Conservation (phyloP, 1,284 basidiomycete genomes). For the Cutaneotrichosporon sp. region DNA sequence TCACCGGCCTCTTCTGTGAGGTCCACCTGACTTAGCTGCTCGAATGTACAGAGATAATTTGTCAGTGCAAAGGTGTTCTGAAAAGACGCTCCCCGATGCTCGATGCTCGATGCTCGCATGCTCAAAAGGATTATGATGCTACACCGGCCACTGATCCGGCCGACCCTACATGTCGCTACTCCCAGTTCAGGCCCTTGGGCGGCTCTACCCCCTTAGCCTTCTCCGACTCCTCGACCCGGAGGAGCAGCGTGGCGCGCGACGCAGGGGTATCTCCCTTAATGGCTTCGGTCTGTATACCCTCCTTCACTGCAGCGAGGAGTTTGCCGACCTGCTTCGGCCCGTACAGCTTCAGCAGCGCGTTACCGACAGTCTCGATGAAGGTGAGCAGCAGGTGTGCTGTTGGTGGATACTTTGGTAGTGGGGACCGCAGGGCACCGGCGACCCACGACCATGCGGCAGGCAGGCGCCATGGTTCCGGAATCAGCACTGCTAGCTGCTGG, state of each 20-base stretch:
- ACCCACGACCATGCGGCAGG: conserved; percentile 63
- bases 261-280: conserved; percentile 35
- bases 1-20: no score
- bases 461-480: conserved; percentile 61
- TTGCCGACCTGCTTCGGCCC: conserved; percentile 71
- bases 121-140: no score
- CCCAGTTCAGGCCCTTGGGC: conserved; percentile 12
- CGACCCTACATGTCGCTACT: not conserved
- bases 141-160: not conserved
- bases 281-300: conserved; percentile 41
- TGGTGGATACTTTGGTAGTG: conserved; percentile 26
- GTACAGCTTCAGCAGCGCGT: conserved; percentile 59
- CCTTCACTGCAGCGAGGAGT: conserved; percentile 61
- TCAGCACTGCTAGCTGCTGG: conserved; percentile 44
- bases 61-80: no score
- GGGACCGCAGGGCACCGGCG: conserved; percentile 38
- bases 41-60: no score
- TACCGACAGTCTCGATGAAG: conserved; percentile 68
- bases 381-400: conserved; percentile 51
- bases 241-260: conserved; percentile 27
- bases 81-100: no score
- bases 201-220: conserved; percentile 6
- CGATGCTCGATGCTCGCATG: no score
- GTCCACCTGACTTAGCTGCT: no score
- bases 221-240: conserved; percentile 24